Evolutionary conservation across 208 protist species (phyloP).

Genomic region (Crithidia fasciculata): DNA sequence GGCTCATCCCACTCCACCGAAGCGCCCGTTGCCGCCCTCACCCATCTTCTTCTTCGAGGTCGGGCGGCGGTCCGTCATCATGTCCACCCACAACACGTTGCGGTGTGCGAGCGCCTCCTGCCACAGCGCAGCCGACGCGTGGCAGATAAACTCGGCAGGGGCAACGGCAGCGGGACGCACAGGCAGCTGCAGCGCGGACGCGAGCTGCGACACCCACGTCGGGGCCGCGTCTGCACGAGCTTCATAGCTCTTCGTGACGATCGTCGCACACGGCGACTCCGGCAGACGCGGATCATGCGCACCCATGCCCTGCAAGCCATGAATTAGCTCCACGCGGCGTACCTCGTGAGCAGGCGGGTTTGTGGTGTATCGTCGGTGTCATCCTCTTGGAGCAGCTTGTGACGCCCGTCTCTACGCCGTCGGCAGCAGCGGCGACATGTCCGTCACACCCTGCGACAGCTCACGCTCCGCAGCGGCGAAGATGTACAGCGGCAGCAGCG

Average conservation of each 20-base stretch:
- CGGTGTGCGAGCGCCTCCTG: constrained; percentile 24
- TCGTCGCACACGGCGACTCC: background rate
- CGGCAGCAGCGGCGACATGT: constrained; percentile 13
- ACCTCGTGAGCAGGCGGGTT: background rate
- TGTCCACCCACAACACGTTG: constrained; percentile 24
- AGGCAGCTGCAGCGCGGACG: constrained; percentile 8
- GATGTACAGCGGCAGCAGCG: constrained; percentile 21
- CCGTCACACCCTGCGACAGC: background rate
- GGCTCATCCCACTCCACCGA: constrained; percentile 27
- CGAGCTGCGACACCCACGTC: constrained; percentile 14
- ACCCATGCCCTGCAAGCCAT: background rate
- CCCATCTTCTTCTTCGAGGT: constrained; percentile 22
- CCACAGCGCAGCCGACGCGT: constrained; percentile 25
- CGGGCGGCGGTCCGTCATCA: constrained; percentile 22
- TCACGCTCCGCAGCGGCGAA: constrained; percentile 13
- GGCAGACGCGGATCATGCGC: background rate
- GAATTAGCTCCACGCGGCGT: constrained; percentile 6
- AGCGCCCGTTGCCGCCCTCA: constrained; percentile 20
- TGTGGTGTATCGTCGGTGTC: too few species aligned
- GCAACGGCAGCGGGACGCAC: constrained; percentile 2
- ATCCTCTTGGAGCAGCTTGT: background rate
- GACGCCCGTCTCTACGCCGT: constrained; percentile 13
- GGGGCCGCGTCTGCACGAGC: background rate
- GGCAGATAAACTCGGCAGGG: constrained; percentile 14
- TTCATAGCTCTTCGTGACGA: background rate